Conservation (phyloP, 2,329 filamentous ascomycete species). For the Penicillium digitatum region DNA sequence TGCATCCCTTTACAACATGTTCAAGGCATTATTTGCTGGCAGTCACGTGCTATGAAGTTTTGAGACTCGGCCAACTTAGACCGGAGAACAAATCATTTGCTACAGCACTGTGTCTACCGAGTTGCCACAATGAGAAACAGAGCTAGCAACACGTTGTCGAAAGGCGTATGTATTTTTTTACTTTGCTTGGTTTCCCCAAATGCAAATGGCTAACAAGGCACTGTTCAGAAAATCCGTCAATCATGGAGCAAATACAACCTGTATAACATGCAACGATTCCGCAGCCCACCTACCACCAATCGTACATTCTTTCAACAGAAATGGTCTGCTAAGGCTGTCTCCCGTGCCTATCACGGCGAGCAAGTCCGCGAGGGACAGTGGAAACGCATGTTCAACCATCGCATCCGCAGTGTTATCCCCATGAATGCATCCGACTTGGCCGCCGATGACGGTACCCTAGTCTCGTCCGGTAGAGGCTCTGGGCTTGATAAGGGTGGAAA, state of each 20-base stretch:
- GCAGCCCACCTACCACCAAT: conserved; percentile 42
- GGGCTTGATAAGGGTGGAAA: conserved; percentile 50
- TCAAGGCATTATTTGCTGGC: background rate
- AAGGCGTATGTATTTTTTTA: conserved; percentile 33
- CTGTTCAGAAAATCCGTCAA: conserved; percentile 76
- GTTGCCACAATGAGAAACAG: conserved; percentile 44
- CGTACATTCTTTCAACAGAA: conserved; percentile 96
- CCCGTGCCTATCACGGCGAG: conserved; percentile 89
- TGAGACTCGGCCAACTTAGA: conserved; percentile 22
- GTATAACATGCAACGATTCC: conserved; percentile 70
- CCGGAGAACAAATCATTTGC: conserved; percentile 9
- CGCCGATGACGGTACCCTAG: conserved; percentile 71
- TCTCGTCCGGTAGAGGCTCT: conserved; percentile 77
- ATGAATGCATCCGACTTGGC: conserved; percentile 82
- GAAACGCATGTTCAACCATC: conserved; percentile 85
- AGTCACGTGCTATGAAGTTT: conserved; percentile 34
- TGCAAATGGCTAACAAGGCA: conserved; percentile 7
- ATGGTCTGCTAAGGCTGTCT: conserved; percentile 82
- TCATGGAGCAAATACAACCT: conserved; percentile 98
- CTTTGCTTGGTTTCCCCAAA: background rate
- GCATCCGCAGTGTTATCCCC: conserved; percentile 74
- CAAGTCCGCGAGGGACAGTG: conserved; percentile 90
- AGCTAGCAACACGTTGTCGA: conserved; percentile 41
- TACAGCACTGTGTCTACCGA: conserved; percentile 16
- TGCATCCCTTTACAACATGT: conserved; percentile 12